Percentiles rank a stretch among this genome's conserved stretches.
Evolutionary conservation across 1,284 basidiomycete species (phyloP).

Genomic region (Agaricales sp.): DNA sequence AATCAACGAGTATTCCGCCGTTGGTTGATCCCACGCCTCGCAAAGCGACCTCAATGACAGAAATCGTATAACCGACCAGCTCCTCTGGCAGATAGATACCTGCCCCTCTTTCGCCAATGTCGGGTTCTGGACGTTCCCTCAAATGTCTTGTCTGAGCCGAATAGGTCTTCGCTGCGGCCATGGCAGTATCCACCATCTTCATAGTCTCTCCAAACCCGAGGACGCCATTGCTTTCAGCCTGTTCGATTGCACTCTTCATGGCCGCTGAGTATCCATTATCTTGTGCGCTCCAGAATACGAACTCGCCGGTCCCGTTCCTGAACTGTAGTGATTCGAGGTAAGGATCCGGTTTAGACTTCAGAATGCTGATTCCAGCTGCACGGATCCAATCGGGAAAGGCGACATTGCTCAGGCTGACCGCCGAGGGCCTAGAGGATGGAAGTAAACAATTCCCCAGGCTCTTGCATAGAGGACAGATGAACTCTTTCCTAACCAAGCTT

Average conservation of each 20-base stretch:
- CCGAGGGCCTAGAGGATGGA: slow-evolving; percentile 54
- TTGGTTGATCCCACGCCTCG: slow-evolving; percentile 46
- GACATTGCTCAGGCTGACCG: slow-evolving; percentile 37
- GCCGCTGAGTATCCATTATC: slow-evolving; percentile 56
- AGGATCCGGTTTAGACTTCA: slow-evolving; percentile 69
- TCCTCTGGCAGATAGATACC: slow-evolving; percentile 87
- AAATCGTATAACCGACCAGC: slow-evolving; percentile 81
- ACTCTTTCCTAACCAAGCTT: slow-evolving; percentile 86
- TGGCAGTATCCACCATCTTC: slow-evolving; percentile 73
- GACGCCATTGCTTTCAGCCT: slow-evolving; percentile 32
- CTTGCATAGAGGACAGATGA: slow-evolving; percentile 98
- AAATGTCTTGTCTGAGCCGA: slow-evolving; percentile 70
- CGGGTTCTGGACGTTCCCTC: slow-evolving; percentile 65
- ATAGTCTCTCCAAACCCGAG: slow-evolving; percentile 30
- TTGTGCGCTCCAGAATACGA: slow-evolving; percentile 76
- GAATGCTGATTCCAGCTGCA: slow-evolving; percentile 67
- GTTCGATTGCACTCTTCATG: slow-evolving; percentile 31
- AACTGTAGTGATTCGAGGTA: slow-evolving; percentile 60
- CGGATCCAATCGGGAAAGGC: slow-evolving; percentile 77
- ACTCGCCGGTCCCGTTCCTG: slow-evolving; percentile 71
- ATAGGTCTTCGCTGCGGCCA: slow-evolving; percentile 56
- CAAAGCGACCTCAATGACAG: slow-evolving; percentile 72
- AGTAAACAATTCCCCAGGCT: slow-evolving; percentile 92
- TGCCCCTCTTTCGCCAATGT: slow-evolving; percentile 57
- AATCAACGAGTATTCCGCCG: slow-evolving; percentile 55